Percentiles rank a stretch among this genome's conserved stretches.
Conservation (phyloP, 257 asterid genomes). For the Ocimum tenuiflorum region DNA sequence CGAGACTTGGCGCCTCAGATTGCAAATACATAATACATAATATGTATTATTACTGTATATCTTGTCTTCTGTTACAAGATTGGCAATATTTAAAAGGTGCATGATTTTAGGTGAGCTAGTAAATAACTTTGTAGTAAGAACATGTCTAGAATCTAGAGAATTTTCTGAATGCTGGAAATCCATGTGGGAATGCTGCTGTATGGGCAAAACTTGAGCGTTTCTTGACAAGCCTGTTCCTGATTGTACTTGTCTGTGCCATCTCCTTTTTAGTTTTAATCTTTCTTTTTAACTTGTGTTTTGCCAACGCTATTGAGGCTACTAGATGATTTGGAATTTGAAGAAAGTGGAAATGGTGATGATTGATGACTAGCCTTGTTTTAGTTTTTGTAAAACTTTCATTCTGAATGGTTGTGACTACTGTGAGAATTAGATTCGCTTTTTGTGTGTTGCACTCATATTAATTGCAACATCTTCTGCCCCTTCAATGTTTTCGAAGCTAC, state of each 20-base stretch:
- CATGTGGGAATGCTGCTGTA: neutral
- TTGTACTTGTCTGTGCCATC: neutral
- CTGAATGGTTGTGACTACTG: neutral
- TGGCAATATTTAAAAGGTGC: neutral
- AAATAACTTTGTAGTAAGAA: neutral
- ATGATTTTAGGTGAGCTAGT: neutral
- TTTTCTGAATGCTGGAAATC: neutral
- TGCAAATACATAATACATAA: neutral
- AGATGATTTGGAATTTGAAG: conserved; percentile 4
- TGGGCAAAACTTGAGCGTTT: neutral
- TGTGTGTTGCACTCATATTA: neutral
- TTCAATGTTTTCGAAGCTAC: neutral
- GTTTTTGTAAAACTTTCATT: neutral
- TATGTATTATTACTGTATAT: neutral
- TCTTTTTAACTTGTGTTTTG: conserved; percentile 1
- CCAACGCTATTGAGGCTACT: neutral
- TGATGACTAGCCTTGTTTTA: neutral
- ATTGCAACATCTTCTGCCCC: neutral
- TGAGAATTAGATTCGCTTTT: neutral
- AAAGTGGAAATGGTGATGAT: neutral
- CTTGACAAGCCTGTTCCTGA: neutral
- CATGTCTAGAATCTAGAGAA: neutral
- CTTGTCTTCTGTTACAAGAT: neutral
- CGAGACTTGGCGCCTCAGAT: neutral
- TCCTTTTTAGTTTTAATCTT: neutral